Conservation (phyloP, 345 rosid species). For the Eucalyptus pumila region DNA sequence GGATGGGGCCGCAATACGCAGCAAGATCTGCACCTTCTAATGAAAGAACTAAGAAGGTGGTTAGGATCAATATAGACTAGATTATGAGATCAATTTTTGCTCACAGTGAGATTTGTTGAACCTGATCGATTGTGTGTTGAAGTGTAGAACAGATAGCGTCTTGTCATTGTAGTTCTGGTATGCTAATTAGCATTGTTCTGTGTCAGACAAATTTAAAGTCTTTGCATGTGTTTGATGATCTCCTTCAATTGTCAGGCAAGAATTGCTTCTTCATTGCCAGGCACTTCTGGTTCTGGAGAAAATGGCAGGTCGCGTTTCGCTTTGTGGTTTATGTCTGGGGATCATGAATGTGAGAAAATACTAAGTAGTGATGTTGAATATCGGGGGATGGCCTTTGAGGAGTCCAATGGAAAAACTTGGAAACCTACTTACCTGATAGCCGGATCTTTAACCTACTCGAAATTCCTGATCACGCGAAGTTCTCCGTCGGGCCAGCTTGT, state of each 20-base stretch:
- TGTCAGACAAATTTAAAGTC: background rate
- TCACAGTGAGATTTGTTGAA: background rate
- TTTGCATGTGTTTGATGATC: background rate
- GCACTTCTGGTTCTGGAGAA: background rate
- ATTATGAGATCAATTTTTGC: background rate
- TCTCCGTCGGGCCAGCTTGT: background rate
- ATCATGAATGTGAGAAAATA: background rate
- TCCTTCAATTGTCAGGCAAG: background rate
- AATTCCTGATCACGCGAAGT: background rate
- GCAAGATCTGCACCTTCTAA: conserved; percentile 4
- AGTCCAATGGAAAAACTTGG: background rate
- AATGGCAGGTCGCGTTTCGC: background rate
- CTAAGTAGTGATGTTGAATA: background rate
- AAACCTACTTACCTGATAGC: background rate
- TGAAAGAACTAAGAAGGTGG: conserved; percentile 12
- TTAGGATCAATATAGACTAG: conserved; percentile 71
- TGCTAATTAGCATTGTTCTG: background rate
- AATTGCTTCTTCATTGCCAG: background rate
- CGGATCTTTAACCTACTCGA: background rate
- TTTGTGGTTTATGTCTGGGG: background rate
- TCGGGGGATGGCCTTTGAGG: background rate
- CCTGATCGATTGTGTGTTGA: background rate
- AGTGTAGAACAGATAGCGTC: background rate
- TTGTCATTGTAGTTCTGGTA: background rate
- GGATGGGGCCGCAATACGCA: background rate